Evolutionary conservation across 208 protist species (phyloP).

Genomic region (Leishmania amazonensis): DNA sequence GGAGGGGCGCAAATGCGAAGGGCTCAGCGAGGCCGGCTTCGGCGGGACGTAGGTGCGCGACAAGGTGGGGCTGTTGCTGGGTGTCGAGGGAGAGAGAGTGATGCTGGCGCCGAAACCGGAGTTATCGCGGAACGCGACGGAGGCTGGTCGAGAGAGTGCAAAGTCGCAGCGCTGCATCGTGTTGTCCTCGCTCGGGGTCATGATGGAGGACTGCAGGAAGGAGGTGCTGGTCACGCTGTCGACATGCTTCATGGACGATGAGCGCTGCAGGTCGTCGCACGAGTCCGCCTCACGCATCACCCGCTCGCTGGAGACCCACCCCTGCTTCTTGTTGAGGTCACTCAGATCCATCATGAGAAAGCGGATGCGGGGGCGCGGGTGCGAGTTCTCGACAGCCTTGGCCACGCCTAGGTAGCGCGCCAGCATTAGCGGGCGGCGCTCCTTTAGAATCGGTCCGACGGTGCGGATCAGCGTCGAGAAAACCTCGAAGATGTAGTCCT

Average conservation of each 20-base stretch:
- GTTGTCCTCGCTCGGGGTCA: slow-evolving; percentile 30
- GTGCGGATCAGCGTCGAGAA: slow-evolving; percentile 71
- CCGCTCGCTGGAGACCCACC: slow-evolving; percentile 46
- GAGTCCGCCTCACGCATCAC: slow-evolving; percentile 41
- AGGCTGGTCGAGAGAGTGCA: slow-evolving; percentile 16
- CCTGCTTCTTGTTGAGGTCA: slow-evolving; percentile 52
- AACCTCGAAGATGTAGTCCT: slow-evolving; percentile 82
- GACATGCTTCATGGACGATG: slow-evolving; percentile 30
- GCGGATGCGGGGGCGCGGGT: slow-evolving; percentile 65
- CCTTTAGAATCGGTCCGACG: slow-evolving; percentile 42
- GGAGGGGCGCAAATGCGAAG: slow-evolving; percentile 17
- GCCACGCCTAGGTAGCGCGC: slow-evolving; percentile 59
- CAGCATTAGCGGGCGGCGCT: slow-evolving; percentile 40
- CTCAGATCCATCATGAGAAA: slow-evolving; percentile 87
- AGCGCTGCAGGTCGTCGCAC: slow-evolving; percentile 35
- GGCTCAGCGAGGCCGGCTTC: slow-evolving; percentile 10
- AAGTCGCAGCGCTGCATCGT: slow-evolving; percentile 25
- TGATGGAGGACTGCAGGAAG: slow-evolving; percentile 33
- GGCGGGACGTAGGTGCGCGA: slow-evolving; percentile 18
- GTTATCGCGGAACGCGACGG: slow-evolving; percentile 21
- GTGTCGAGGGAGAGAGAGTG: slow-evolving; percentile 6
- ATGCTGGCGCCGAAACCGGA: slow-evolving; percentile 15
- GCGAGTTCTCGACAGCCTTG: slow-evolving; percentile 57
- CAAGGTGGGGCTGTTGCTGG: slow-evolving; percentile 12
- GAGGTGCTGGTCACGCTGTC: slow-evolving; percentile 32